Evolutionary conservation across 805 yeast genomes (phyloP), one percentile per base, ranked within the genome.

Genomic region (Metschnikowia cubensis): DNA sequence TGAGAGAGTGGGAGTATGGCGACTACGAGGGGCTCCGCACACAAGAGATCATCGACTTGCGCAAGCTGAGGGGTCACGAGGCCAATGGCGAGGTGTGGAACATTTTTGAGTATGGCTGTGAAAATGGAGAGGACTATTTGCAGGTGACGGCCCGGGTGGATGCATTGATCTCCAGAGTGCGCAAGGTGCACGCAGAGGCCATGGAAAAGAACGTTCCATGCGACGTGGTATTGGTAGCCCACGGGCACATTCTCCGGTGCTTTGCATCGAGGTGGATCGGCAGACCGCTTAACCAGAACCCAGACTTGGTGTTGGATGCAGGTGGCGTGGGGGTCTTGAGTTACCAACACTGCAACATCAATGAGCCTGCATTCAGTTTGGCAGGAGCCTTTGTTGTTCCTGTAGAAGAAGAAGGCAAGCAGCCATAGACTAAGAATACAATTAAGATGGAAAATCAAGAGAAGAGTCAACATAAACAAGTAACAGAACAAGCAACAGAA

Each of bases 1-100:
- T 90, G 45, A 79, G 94, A 59, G 98, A 92, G 69, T 92, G 97
- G 97, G 95, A 89, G 57, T 92, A 92, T 61, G 98, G 98, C 58
- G 94, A 88, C 62, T 92, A 92, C 66, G 98, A 92, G 73, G 98
- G 98, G 4, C 67, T 83, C 57, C 64, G 77, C 50, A 86, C 96
- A 1, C 65, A 70, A 6, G 81, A 91, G 59, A 89, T 91, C 65
- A 70, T 76, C 40, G 79, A 73, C 13, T 67, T 81, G 56, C 80
- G 96, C 64, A 69, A 70, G 25, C 59, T 69, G 29, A 75, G 84
- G 48, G 95, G 94, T 0, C 67, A 87, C 36, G 69, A 66, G 41
- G 43, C 53, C 17, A 61, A 64, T n/a, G 80, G 68, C 11, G 60
- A 61, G 6, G 56, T 57, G 25, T 90, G 97, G 97, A 71, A 76